Conservation (phyloP, 2,329 filamentous ascomycete species). For the Penicillium sp. region DNA sequence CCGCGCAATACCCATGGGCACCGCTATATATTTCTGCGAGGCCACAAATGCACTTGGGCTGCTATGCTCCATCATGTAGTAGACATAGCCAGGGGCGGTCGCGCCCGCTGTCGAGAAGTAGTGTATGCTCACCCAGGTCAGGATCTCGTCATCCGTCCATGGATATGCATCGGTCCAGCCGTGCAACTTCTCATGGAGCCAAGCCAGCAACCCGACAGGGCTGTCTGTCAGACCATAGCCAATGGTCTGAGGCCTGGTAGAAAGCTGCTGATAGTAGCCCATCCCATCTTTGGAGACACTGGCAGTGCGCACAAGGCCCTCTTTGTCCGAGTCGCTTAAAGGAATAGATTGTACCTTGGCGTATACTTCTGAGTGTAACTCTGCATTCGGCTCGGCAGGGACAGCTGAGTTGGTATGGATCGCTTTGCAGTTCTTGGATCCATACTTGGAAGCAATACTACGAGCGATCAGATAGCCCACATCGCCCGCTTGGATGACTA, state of each 20-base stretch:
- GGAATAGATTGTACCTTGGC: neutral
- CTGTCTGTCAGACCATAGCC: slow-evolving; percentile 26
- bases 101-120: slow-evolving; percentile 17
- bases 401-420: neutral
- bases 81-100: slow-evolving; percentile 11
- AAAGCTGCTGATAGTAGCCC: slow-evolving; percentile 14
- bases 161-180: slow-evolving; percentile 18
- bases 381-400: neutral
- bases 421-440: neutral
- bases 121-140: slow-evolving; percentile 32
- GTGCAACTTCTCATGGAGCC: slow-evolving; percentile 27
- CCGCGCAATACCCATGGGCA: neutral
- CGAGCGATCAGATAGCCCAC: slow-evolving; percentile 27
- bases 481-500: slow-evolving; percentile 28
- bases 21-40: neutral
- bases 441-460: slow-evolving; percentile 20
- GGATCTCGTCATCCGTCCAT: slow-evolving; percentile 23
- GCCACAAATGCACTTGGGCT: neutral
- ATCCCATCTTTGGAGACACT: slow-evolving; percentile 11
- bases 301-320: neutral
- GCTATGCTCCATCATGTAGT: neutral
- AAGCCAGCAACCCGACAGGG: slow-evolving; percentile 28
- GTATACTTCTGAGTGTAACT: neutral
- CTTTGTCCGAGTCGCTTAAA: neutral
- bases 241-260: slow-evolving; percentile 22